These are phyloP conservation scores for Apostasia shenzhenica DNA, from an alignment of 106 monocot species.

Conservation along the genomic window DNA sequence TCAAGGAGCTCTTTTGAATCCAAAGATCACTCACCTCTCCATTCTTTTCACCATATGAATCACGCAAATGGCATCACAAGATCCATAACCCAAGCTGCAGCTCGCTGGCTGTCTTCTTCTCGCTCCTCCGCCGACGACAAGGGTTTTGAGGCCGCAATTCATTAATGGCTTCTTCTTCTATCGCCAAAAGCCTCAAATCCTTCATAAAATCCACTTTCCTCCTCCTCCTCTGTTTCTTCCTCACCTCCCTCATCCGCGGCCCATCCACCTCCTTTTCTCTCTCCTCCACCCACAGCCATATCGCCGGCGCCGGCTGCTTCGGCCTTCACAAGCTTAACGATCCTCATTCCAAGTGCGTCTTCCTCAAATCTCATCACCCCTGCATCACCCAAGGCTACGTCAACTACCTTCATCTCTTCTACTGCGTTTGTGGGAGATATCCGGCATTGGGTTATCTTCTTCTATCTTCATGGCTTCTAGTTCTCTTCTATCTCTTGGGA, in stretches of 20 bases:
- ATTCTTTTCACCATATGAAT: too few relatives aligned
- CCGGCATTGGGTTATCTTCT: slow-evolving; percentile 33
- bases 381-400: slow-evolving; percentile 58
- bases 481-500: slow-evolving; percentile 67
- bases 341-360: slow-evolving; percentile 24
- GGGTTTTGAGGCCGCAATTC: neutral
- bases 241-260: slow-evolving; percentile 24
- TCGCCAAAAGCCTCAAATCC: slow-evolving; percentile 8
- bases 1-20: too few relatives aligned
- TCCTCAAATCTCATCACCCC: slow-evolving; percentile 17
- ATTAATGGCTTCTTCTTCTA: slow-evolving; percentile 9
- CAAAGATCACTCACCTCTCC: too few relatives aligned
- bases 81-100: neutral
- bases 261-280: slow-evolving; percentile 20
- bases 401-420: slow-evolving; percentile 73
- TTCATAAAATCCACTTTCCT: slow-evolving; percentile 17
- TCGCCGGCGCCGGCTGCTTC: neutral
- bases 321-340: slow-evolving; percentile 8
- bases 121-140: neutral
- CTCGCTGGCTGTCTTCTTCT: neutral
- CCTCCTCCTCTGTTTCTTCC: slow-evolving; percentile 25
- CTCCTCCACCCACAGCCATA: neutral
- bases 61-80: neutral
- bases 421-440: slow-evolving; percentile 32
- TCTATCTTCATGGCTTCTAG: slow-evolving; percentile 41